Evolutionary conservation across 192 early-diverging fungal species (phyloP), one percentile per base, ranked within the genome.

Genomic region (Umbelopsis ramanniana): DNA sequence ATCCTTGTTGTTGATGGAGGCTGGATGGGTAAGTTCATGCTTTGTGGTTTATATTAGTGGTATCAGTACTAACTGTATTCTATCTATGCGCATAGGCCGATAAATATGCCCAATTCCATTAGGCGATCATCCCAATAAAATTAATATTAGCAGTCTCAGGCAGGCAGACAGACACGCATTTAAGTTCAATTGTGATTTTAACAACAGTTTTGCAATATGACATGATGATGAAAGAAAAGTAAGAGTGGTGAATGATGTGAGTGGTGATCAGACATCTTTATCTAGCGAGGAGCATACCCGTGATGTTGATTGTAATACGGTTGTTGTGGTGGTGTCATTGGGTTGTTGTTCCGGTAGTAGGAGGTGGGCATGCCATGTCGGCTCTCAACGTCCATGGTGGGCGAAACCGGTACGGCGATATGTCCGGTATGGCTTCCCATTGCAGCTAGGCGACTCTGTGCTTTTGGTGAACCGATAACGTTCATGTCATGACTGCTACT

Each of bases 1-100:
- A 37, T 76, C 46, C 52, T 76, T 24, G 63, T 76, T 26, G 75
- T 76, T 21, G 75, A 76, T 48, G 75, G 75, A 40, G 75, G 75
- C 23, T 76, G 75, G 75, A 66, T 75, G 57, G 74, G 74, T 75
- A 74, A 67, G 67, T 68, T 12, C 37, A 50, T 52, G 14, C 38
- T n/a, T 26, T 35, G 12, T 2, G 2, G 4, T 12, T 3, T 3
- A 7, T 12, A 7, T 12, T 7, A 21, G 14, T 29, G 57, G 3
- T 37, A 37, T 38, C 17, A 6, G 26, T 17, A 3, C 26, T 37
- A 26, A 19, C 26, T 4, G 57, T 63, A 63, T 26, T n/a, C n/a
- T n/a, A n/a, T n/a, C n/a, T n/a, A n/a, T n/a, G n/a, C n/a, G n/a
- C 2, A 37, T 15, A 63, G 57, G 57, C 57, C 57, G 57, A 29